phyloP scores from a whole-genome alignment of 2,329 filamentous ascomycete genomes.

The Neoascochyta sp. region DNA sequence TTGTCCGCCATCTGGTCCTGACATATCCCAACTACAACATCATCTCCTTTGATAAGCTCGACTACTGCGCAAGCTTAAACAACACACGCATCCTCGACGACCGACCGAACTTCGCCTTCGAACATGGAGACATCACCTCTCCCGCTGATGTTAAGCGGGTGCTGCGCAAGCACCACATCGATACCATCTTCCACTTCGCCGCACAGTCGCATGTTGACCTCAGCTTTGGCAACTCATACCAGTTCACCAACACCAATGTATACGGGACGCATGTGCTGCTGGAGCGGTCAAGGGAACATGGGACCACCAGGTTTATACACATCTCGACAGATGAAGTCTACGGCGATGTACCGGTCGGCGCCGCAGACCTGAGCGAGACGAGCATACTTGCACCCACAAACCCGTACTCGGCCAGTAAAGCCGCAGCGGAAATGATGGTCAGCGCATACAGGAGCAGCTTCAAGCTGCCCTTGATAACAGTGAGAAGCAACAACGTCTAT shows the following conservation, averaged over 20 bases:
- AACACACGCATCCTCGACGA: slow-evolving; percentile 68
- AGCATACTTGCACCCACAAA: slow-evolving; percentile 76
- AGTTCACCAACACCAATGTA: slow-evolving; percentile 77
- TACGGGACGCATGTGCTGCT: slow-evolving; percentile 80
- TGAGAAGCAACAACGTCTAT: slow-evolving; percentile 81
- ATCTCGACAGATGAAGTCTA: slow-evolving; percentile 85
- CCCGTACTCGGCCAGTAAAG: slow-evolving; percentile 76
- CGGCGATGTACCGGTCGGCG: slow-evolving; percentile 70
- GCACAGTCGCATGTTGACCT: slow-evolving; percentile 82
- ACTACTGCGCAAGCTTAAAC: slow-evolving; percentile 77
- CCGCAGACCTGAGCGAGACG: slow-evolving; percentile 67
- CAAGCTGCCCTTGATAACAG: slow-evolving; percentile 74
- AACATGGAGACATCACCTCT: slow-evolving; percentile 74
- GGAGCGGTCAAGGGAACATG: slow-evolving; percentile 69
- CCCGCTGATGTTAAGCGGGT: slow-evolving; percentile 66
- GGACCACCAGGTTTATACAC: slow-evolving; percentile 71
- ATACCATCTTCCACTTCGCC: slow-evolving; percentile 79
- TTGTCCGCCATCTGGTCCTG: slow-evolving; percentile 71
- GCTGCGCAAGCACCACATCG: slow-evolving; percentile 67
- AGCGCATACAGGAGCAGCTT: slow-evolving; percentile 82
- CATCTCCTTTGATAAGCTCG: slow-evolving; percentile 79
- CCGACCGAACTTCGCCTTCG: slow-evolving; percentile 71
- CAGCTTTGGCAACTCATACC: slow-evolving; percentile 77
- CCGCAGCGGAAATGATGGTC: slow-evolving; percentile 81
- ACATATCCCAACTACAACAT: slow-evolving; percentile 77